These are phyloP conservation scores for Solanum paucissectum DNA, from an alignment of 257 asterid species.

Conservation along the genomic window DNA sequence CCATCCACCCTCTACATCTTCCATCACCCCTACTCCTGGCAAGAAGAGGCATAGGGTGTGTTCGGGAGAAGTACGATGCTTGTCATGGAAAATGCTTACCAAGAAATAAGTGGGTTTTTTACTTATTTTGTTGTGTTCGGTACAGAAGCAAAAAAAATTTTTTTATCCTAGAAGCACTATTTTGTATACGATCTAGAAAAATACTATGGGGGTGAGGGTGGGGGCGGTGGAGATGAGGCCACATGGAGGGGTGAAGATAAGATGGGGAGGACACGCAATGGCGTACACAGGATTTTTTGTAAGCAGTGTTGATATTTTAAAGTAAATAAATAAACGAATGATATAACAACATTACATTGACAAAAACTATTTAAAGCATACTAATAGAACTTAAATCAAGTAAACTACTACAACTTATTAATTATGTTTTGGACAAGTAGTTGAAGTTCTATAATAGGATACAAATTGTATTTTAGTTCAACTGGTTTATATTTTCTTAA, in stretches of 20 bases:
- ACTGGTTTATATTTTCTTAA: not conserved
- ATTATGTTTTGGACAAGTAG: not conserved
- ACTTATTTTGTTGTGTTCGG: not conserved
- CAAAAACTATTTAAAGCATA: not conserved
- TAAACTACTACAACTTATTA: too few species aligned
- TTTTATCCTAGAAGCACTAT: not conserved
- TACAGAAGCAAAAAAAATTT: not conserved
- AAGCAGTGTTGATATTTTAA: not conserved
- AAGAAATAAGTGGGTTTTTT: not conserved
- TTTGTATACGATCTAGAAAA: not conserved
- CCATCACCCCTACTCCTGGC: not conserved
- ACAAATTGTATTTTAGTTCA: not conserved
- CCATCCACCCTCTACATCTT: not conserved
- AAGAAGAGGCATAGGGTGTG: not conserved
- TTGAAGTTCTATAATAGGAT: not conserved
- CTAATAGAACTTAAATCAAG: not conserved
- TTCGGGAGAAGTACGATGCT: not conserved
- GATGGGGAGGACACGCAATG: not conserved
- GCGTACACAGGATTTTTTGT: too few species aligned
- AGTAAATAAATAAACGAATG: not conserved
- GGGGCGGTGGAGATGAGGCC: not conserved
- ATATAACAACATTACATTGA: not conserved
- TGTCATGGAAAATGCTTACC: not conserved
- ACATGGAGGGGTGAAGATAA: not conserved
- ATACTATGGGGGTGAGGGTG: not conserved